Evolutionary conservation across 129 eudicot species (phyloP), one percentile per base, ranked within the genome.

Genomic region (Flaveria trinervia): DNA sequence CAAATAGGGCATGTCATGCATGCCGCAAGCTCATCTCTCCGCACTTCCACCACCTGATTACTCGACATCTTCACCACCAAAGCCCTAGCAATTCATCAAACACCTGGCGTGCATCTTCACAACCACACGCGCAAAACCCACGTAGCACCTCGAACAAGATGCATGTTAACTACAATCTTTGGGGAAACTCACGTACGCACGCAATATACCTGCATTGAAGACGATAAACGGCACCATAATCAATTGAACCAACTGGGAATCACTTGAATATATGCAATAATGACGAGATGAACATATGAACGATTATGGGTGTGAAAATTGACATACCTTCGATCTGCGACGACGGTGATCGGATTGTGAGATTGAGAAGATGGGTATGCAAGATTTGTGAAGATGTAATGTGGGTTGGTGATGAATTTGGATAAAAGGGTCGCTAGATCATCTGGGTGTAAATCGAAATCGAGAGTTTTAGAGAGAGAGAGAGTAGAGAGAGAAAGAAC

Each of bases 1-100:
- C 99, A 94, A 61, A 94, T 84, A 57, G 94, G 96, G 83, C 99
- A 94, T 72, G 92, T 91, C 96, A 94, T 94, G 99, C 99, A 94
- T 89, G 96, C 92, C 79, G 83, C 85, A 44, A 94, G 50, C 80
- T 82, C 68, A 69, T 79, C 85, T 73, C 91, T 81, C 77, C 80
- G 79, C 66, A 89, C 88, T 68, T 62, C 75, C 68, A 87, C 89
- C 73, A 60, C 89, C 81, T 73, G 89, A 82, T 81, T 83, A 88
- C 81, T 82, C 86, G 86, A 77, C 97, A 92, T 92, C 90, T 83
- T 80, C 77, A 65, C 18, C 60, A 59, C 56, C 15, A 2, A 23
- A 43, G 10, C 20, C 59, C 77, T 49, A 74, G 68, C 77, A 50
- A 43, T 70, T 54, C 74, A 64, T 48, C 79, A 17, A 79, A 65